Percentiles rank a stretch among this genome's conserved stretches.
Conservation (phyloP, 768 basidiomycete species). For the Lentinula raphanica region DNA sequence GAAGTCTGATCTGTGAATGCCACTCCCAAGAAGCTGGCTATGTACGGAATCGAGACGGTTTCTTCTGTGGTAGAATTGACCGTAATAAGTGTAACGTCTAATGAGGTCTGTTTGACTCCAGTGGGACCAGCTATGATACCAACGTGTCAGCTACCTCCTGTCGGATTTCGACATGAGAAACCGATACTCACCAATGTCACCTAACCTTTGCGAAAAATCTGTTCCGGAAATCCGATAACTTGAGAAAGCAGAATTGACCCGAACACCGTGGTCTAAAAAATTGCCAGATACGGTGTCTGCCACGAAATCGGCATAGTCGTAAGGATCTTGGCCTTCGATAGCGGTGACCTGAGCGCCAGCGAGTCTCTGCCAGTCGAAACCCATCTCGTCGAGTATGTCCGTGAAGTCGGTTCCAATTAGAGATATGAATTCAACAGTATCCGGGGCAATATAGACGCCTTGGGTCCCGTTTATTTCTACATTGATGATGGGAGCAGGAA, state of each 20-base stretch:
- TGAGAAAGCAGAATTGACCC: conserved; percentile 58
- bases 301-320: conserved; percentile 50
- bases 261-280: conserved; percentile 57
- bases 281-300: conserved; percentile 58
- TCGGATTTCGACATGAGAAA: not conserved
- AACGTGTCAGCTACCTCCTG: not conserved
- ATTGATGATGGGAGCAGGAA: conserved; percentile 52
- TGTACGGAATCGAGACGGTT: conserved; percentile 46
- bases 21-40: conserved; percentile 40
- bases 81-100: conserved; percentile 44
- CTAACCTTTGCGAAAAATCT: conserved; percentile 54
- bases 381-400: conserved; percentile 38
- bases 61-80: conserved; percentile 43
- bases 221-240: conserved; percentile 47
- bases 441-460: conserved; percentile 48
- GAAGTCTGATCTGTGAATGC: conserved; percentile 47
- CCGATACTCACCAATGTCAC: conserved; percentile 18
- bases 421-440: conserved; percentile 45
- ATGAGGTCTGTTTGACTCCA: conserved; percentile 39
- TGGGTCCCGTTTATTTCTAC: conserved; percentile 43
- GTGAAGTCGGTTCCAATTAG: conserved; percentile 43
- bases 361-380: conserved; percentile 55
- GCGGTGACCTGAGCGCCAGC: conserved; percentile 53
- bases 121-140: conserved; percentile 42
- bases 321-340: conserved; percentile 51